Evolutionary conservation across 2,329 filamentous ascomycete species (phyloP).

Genomic region (Anthostomella pinea): DNA sequence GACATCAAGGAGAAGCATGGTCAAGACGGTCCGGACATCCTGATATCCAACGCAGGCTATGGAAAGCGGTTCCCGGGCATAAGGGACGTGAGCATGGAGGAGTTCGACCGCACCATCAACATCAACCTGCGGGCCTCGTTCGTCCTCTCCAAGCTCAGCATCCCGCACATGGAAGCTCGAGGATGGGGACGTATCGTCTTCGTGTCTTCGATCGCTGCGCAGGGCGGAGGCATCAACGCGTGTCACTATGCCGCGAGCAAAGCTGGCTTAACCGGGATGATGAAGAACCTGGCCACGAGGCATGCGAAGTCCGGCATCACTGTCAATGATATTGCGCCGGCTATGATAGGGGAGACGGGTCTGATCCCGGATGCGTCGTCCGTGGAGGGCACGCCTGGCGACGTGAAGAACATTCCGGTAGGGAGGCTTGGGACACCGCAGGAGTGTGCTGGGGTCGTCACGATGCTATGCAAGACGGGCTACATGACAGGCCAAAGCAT

Average conservation of each 20-base stretch:
- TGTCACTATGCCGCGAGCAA: slow-evolving; percentile 61
- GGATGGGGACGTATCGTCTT: slow-evolving; percentile 64
- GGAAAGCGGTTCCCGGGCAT: slow-evolving; percentile 57
- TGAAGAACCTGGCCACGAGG: slow-evolving; percentile 60
- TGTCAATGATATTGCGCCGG: slow-evolving; percentile 66
- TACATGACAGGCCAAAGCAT: slow-evolving; percentile 59
- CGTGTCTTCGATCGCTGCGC: slow-evolving; percentile 61
- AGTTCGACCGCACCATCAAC: slow-evolving; percentile 61
- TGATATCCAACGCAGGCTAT: slow-evolving; percentile 65
- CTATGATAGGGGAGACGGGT: slow-evolving; percentile 64
- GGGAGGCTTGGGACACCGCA: slow-evolving; percentile 55
- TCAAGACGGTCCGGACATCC: slow-evolving; percentile 54
- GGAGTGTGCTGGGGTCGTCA: slow-evolving; percentile 59
- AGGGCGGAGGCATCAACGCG: slow-evolving; percentile 63
- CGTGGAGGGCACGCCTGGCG: slow-evolving; percentile 51
- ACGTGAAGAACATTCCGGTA: slow-evolving; percentile 58
- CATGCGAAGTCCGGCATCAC: slow-evolving; percentile 60
- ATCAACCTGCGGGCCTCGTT: slow-evolving; percentile 63
- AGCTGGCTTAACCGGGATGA: slow-evolving; percentile 61
- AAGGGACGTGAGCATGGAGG: slow-evolving; percentile 58
- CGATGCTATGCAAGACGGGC: slow-evolving; percentile 59
- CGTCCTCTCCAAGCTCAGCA: slow-evolving; percentile 56
- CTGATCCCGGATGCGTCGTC: slow-evolving; percentile 58
- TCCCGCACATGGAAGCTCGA: slow-evolving; percentile 58
- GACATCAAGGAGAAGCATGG: slow-evolving; percentile 53